These are phyloP conservation scores for Carex myosuroides DNA, from an alignment of 176 grass and related monocot genomes.

Conservation along the genomic window DNA sequence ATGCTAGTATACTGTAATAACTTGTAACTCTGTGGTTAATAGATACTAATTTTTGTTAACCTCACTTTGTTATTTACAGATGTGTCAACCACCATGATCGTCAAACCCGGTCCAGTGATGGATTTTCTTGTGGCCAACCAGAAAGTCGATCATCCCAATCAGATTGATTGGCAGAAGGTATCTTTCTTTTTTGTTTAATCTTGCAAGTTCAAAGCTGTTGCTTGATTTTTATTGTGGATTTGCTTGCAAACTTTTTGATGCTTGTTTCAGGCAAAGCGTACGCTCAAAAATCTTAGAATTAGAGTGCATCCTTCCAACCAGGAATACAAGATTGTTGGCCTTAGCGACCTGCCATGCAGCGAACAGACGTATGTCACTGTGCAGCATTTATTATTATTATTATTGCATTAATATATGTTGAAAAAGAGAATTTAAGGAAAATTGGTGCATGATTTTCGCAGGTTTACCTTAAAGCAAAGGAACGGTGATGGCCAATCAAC, in stretches of 20 bases:
- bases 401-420: neutral
- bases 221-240: neutral
- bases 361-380: neutral
- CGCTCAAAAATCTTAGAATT: slow-evolving; percentile 61
- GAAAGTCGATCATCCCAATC: slow-evolving; percentile 44
- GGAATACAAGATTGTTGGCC: slow-evolving; percentile 73
- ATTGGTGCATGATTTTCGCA: slow-evolving; percentile 12
- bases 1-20: neutral
- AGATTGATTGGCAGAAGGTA: slow-evolving; percentile 80
- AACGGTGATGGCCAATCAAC: slow-evolving; percentile 20
- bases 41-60: neutral
- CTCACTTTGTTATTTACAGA: slow-evolving; percentile 32
- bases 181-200: neutral
- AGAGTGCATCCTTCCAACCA: slow-evolving; percentile 43
- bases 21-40: neutral
- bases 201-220: neutral
- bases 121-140: slow-evolving; percentile 77
- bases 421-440: neutral
- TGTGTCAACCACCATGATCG: slow-evolving; percentile 96
- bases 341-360: slow-evolving; percentile 42
- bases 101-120: slow-evolving; percentile 73
- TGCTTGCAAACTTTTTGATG: neutral
- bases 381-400: neutral
- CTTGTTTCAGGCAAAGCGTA: slow-evolving; percentile 52
- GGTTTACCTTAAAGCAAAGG: slow-evolving; percentile 54